Evolutionary conservation across 164 flowering plant genomes (phyloP).

Genomic region (Vitis rotundifolia): DNA sequence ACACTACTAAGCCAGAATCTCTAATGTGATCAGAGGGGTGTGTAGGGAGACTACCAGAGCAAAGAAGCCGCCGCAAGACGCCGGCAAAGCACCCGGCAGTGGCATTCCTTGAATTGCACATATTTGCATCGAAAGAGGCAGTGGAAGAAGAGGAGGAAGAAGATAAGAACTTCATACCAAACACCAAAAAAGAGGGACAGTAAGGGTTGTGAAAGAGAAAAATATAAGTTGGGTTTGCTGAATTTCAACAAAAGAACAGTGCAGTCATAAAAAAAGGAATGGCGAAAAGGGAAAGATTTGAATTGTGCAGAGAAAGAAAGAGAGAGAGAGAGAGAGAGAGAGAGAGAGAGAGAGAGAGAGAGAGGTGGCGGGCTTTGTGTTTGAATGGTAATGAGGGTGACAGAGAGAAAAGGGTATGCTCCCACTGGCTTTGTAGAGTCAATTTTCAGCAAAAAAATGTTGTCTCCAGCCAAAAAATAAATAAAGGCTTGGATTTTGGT

Average conservation of each 20-base stretch:
- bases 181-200: background rate
- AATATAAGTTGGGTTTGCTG: background rate
- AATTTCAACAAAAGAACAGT: background rate
- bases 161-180: slow-evolving; percentile 22
- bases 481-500: too few relatives aligned
- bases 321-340: slow-evolving; percentile 3
- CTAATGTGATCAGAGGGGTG: slow-evolving; percentile 35
- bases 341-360: slow-evolving; percentile 4
- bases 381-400: slow-evolving; percentile 20
- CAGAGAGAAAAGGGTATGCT: background rate
- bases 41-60: slow-evolving; percentile 44
- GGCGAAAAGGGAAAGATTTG: slow-evolving; percentile 7
- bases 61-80: slow-evolving; percentile 45
- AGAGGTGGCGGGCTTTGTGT: slow-evolving; percentile 37
- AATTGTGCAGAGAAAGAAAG: slow-evolving; percentile 5
- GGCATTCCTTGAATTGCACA: slow-evolving; percentile 20
- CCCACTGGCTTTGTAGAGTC: slow-evolving; percentile 23
- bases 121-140: slow-evolving; percentile 3
- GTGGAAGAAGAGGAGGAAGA: slow-evolving; percentile 23
- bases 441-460: background rate
- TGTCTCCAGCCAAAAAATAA: background rate
- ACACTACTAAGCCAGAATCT: background rate
- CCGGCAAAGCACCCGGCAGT: slow-evolving; percentile 40
- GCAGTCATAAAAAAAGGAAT: background rate
- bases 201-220: background rate